These are phyloP conservation scores for Beauveria caledonica DNA, from an alignment of 2,329 filamentous ascomycete genomes.

Conservation along the genomic window DNA sequence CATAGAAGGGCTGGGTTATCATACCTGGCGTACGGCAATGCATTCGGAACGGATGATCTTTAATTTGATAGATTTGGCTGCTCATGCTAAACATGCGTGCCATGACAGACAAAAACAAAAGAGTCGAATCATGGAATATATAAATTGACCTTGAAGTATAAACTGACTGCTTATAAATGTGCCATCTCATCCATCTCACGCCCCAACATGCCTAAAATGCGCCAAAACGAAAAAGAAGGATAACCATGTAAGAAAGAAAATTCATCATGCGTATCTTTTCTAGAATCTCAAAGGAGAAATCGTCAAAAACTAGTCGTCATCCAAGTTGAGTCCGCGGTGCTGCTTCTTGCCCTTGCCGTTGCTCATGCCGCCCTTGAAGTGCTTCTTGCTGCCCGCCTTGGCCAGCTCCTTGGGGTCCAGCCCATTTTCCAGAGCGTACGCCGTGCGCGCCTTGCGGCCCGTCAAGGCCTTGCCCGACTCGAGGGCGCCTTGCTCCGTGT, in stretches of 20 bases:
- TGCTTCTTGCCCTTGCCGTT: constrained; percentile 46
- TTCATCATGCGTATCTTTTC: not conserved
- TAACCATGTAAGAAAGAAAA: not conserved
- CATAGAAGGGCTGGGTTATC: not conserved
- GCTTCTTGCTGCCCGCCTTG: constrained; percentile 70
- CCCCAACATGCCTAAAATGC: not conserved
- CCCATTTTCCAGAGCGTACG: constrained; percentile 77
- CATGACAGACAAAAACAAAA: not conserved
- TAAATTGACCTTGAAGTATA: not conserved
- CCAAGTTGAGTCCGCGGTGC: constrained; percentile 13
- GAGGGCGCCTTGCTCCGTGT: constrained; percentile 64
- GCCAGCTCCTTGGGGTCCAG: constrained; percentile 73
- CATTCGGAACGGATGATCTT: not conserved
- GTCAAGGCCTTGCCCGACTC: constrained; percentile 56
- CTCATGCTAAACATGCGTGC: not conserved
- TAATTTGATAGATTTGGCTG: not conserved
- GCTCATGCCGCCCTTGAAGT: constrained; percentile 74
- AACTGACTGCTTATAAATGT: not conserved
- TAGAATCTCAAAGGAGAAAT: not conserved
- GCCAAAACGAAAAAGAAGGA: not conserved
- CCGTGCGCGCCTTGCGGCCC: constrained; percentile 72
- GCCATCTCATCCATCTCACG: not conserved
- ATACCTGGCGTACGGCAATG: not conserved
- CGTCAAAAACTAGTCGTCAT: constrained; percentile 10
- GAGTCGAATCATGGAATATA: not conserved